phyloP scores from a whole-genome alignment of 2,329 filamentous ascomycete species.

The Rutstroemia sydowiana region DNA sequence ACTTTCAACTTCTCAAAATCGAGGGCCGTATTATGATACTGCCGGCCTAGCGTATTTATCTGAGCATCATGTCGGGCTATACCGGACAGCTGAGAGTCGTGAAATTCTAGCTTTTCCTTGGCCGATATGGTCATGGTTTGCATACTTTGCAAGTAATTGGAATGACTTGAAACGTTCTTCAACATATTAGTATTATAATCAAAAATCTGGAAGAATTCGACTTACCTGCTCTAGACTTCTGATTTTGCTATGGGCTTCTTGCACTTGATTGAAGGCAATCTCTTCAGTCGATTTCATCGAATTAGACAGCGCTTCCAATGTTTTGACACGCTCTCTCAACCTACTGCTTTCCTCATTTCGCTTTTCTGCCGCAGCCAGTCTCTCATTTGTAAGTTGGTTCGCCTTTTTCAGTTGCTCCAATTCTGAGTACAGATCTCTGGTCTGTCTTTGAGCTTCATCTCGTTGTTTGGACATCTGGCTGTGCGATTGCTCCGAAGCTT shows the following conservation, averaged over 20 bases:
- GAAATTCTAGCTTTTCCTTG: too few species aligned
- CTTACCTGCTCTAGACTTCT: constrained; percentile 1
- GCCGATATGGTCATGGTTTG: neutral
- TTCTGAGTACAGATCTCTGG: neutral
- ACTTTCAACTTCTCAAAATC: neutral
- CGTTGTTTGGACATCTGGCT: neutral
- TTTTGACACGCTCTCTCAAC: neutral
- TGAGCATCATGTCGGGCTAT: neutral
- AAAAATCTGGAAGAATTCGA: neutral
- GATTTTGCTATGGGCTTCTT: neutral
- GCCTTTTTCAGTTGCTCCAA: neutral
- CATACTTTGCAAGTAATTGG: too few species aligned
- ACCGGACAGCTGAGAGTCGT: too few species aligned
- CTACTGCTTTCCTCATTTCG: neutral
- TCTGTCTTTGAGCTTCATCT: neutral
- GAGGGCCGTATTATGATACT: too few species aligned
- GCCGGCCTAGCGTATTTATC: too few species aligned
- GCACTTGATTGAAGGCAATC: neutral
- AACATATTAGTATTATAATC: neutral
- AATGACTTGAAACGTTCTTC: too few species aligned
- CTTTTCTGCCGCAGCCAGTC: neutral
- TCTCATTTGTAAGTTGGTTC: neutral
- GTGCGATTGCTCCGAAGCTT: neutral
- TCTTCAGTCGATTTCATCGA: neutral
- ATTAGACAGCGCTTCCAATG: neutral